A percentile compares a stretch with the other conserved stretches of the same genome.
phyloP scores from a whole-genome alignment of 2,329 filamentous ascomycete genomes.

The Leptoxyphium fumago region DNA sequence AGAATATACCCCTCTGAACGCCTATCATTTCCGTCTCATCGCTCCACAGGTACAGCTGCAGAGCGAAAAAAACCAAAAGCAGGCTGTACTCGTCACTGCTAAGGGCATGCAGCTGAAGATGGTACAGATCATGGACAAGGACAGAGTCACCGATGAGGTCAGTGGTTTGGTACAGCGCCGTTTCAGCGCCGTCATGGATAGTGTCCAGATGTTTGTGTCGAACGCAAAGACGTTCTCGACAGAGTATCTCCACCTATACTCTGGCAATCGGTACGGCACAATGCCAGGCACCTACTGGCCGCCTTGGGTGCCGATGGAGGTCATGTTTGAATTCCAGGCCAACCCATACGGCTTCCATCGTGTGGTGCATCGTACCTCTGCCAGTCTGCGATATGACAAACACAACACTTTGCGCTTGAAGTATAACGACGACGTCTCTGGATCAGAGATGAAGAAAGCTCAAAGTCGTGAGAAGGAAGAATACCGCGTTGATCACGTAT shows the following conservation, averaged over 20 bases:
- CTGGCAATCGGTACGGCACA: conserved; percentile 82
- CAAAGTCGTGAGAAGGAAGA: conserved; percentile 33
- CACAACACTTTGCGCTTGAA: conserved; percentile 95
- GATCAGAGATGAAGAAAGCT: conserved; percentile 34
- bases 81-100: conserved; percentile 89
- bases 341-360: conserved; percentile 97
- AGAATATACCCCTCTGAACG: conserved; percentile 82
- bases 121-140: conserved; percentile 94
- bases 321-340: conserved; percentile 91
- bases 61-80: conserved; percentile 93
- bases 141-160: conserved; percentile 78
- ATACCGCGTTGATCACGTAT: conserved; percentile 81
- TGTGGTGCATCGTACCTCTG: conserved; percentile 92
- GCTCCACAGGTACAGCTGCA: conserved; percentile 96
- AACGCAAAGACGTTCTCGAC: conserved; percentile 81
- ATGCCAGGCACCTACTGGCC: conserved; percentile 80
- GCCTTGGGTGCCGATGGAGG: conserved; percentile 94
- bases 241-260: conserved; percentile 80
- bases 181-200: conserved; percentile 91
- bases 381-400: conserved; percentile 88
- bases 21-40: conserved; percentile 87
- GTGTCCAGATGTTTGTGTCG: conserved; percentile 94
- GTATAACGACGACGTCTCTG: conserved; percentile 84
- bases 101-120: conserved; percentile 98
- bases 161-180: conserved; percentile 89